phyloP scores from a whole-genome alignment of 2,329 filamentous ascomycete genomes.

The Microdochium trichocladiopsis region DNA sequence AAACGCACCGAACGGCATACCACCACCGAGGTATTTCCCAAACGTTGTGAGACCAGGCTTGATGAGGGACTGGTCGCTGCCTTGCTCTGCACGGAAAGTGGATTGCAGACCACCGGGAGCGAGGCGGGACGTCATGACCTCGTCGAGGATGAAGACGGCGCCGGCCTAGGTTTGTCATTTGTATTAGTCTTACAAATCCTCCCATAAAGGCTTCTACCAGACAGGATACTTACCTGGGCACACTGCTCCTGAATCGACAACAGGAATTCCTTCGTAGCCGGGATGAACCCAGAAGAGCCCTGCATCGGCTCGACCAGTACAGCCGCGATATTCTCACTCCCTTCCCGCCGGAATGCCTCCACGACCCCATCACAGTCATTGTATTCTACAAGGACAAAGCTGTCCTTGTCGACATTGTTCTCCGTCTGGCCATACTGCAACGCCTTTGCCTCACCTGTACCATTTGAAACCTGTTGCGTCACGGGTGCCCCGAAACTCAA shows the following conservation, averaged over 20 bases:
- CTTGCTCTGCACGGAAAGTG: neutral
- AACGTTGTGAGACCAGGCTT: constrained; percentile 32
- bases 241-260: neutral
- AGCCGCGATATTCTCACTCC: constrained; percentile 29
- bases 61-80: neutral
- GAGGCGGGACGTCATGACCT: constrained; percentile 46
- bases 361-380: constrained; percentile 34
- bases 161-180: constrained; percentile 10
- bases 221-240: neutral
- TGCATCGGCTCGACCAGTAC: constrained; percentile 47
- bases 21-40: constrained; percentile 54
- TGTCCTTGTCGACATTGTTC: constrained; percentile 27
- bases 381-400: constrained; percentile 40
- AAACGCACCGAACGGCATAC: constrained; percentile 51
- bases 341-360: constrained; percentile 20
- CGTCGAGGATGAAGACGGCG: constrained; percentile 46
- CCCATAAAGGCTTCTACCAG: too few species aligned
- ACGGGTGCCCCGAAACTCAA: constrained; percentile 18
- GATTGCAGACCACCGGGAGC: constrained; percentile 25
- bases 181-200: too few species aligned
- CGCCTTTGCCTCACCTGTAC: neutral
- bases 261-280: constrained; percentile 18
- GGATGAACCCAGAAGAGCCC: constrained; percentile 37
- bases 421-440: constrained; percentile 11
- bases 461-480: neutral